These are phyloP conservation scores for Blastocystis sp. DNA, from an alignment of 352 stramenopile genomes.

Conservation along the genomic window DNA sequence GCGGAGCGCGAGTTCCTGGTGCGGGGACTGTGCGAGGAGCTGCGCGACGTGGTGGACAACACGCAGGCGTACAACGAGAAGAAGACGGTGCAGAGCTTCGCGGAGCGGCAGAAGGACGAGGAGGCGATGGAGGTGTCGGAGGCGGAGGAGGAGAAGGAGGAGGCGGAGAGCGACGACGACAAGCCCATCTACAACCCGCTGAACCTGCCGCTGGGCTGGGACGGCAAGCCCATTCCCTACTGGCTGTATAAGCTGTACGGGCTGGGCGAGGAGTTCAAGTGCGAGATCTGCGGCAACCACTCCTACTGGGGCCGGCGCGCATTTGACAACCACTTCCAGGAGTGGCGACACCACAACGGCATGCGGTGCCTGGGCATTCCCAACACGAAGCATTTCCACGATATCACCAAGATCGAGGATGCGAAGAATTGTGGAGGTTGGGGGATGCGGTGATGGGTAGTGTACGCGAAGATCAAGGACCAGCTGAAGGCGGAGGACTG, in stretches of 20 bases:
- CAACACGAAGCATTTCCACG: conserved; percentile 99
- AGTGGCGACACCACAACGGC: conserved; percentile 92
- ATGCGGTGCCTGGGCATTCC: conserved; percentile 97
- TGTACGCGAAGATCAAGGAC: conserved; percentile 93
- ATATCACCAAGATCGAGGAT: conserved; percentile 96
- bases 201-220: conserved; percentile 94
- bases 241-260: conserved; percentile 99
- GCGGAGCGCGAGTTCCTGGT: conserved; percentile 64
- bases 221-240: conserved; percentile 98
- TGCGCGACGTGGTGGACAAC: conserved; percentile 78
- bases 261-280: conserved; percentile 95
- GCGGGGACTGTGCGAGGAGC: conserved; percentile 44
- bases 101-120: conserved; percentile 77
- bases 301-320: conserved; percentile 91
- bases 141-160: conserved; percentile 81
- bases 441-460: conserved; percentile 72
- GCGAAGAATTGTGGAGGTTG: conserved; percentile 78
- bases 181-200: conserved; percentile 96
- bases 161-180: conserved; percentile 82
- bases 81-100: conserved; percentile 83
- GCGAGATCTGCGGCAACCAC: conserved; percentile 98
- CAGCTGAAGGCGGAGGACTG: conserved; percentile 88
- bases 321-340: conserved; percentile 96
- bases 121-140: conserved; percentile 76
- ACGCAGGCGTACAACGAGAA: conserved; percentile 82